Percentiles rank a stretch among this genome's conserved stretches.
These are phyloP conservation scores for Saccharomyces hybrid DNA, from an alignment of 1,139 yeast genomes.

Conservation along the genomic window DNA sequence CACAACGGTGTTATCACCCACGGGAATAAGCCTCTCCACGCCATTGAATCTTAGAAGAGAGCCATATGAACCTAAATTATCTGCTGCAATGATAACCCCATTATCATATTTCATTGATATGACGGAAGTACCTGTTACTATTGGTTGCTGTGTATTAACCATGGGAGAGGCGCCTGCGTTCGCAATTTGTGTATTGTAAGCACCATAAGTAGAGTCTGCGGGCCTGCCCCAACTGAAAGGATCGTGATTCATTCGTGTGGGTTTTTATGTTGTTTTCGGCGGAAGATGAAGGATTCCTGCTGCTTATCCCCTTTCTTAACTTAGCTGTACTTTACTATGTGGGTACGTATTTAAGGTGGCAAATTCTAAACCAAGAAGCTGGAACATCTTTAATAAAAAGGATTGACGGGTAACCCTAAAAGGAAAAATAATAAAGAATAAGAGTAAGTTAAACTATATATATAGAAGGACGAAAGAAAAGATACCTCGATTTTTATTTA, in stretches of 20 bases:
- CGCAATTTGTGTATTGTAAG: slow-evolving; percentile 67
- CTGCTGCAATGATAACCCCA: slow-evolving; percentile 93
- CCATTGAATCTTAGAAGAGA: slow-evolving; percentile 81
- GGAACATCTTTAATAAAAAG: background rate
- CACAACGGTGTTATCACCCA: slow-evolving; percentile 80
- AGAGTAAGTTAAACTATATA: too few species aligned
- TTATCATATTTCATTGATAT: slow-evolving; percentile 82
- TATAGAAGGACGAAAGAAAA: background rate
- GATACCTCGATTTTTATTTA: background rate
- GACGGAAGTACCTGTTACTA: slow-evolving; percentile 94
- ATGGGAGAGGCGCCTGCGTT: slow-evolving; percentile 52
- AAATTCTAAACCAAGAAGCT: background rate
- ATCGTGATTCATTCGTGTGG: slow-evolving; percentile 78
- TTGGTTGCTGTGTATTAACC: slow-evolving; percentile 87
- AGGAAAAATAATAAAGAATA: background rate
- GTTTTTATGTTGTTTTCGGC: background rate
- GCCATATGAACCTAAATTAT: slow-evolving; percentile 89
- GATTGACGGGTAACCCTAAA: background rate
- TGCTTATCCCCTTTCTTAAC: background rate
- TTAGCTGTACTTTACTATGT: background rate
- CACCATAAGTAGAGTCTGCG: slow-evolving; percentile 69
- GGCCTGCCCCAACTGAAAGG: slow-evolving; percentile 97
- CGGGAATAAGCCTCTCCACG: slow-evolving; percentile 74
- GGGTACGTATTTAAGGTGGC: background rate
- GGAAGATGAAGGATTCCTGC: background rate